phyloP scores from a whole-genome alignment of 805 yeast species.

The Candida sphagnicola region DNA sequence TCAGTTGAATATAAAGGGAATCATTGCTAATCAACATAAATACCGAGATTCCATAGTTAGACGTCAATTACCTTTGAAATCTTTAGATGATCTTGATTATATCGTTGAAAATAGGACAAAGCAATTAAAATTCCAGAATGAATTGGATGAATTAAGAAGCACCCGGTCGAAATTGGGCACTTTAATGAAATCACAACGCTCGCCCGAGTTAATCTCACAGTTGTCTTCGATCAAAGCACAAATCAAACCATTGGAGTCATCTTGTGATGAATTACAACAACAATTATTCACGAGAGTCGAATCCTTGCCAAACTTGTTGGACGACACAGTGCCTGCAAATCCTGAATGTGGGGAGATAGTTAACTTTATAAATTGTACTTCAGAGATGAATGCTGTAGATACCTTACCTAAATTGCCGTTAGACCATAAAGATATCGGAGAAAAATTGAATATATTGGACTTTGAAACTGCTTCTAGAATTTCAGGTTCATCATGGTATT shows the following conservation, averaged over 20 bases:
- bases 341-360: constrained; percentile 42
- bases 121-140: constrained; percentile 18
- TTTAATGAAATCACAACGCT: constrained; percentile 13
- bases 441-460: constrained; percentile 62
- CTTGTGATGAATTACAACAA: constrained; percentile 25
- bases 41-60: constrained; percentile 26
- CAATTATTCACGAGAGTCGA: constrained; percentile 39
- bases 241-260: constrained; percentile 23
- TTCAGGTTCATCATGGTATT: constrained; percentile 88
- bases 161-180: constrained; percentile 25
- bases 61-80: constrained; percentile 17
- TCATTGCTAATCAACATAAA: constrained; percentile 14
- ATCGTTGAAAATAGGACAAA: constrained; percentile 20
- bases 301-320: constrained; percentile 61
- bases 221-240: constrained; percentile 21
- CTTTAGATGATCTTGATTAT: constrained; percentile 18
- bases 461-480: constrained; percentile 67
- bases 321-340: constrained; percentile 41
- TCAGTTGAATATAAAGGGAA: constrained; percentile 20
- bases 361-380: constrained; percentile 47
- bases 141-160: constrained; percentile 23
- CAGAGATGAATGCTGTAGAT: constrained; percentile 21
- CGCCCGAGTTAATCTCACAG: constrained; percentile 6
- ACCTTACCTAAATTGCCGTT: constrained; percentile 8
- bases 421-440: constrained; percentile 75